Conservation (phyloP, 1,284 basidiomycete genomes). For the Ustilago nuda region DNA sequence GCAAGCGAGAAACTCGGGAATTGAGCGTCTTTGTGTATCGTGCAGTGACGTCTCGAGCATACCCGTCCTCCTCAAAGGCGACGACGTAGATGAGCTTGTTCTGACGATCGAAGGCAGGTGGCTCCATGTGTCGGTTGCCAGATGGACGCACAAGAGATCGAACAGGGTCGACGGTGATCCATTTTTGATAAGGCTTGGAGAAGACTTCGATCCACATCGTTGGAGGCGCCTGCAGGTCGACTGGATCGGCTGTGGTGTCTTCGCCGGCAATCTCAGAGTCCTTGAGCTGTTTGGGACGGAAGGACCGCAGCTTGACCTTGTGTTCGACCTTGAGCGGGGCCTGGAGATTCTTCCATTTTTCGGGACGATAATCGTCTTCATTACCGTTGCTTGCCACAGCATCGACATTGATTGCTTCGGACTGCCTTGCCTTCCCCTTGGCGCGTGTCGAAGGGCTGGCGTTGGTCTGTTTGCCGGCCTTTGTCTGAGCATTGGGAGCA, state of each 20-base stretch:
- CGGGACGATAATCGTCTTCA: slow-evolving; percentile 43
- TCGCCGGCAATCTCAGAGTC: slow-evolving; percentile 48
- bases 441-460: slow-evolving; percentile 9
- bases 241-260: slow-evolving; percentile 63
- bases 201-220: slow-evolving; percentile 98
- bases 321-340: slow-evolving; percentile 52
- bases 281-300: slow-evolving; percentile 52
- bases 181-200: slow-evolving; percentile 87
- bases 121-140: slow-evolving; percentile 77
- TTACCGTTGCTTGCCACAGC: slow-evolving; percentile 6
- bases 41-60: slow-evolving; percentile 73
- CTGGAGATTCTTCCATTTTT: slow-evolving; percentile 51
- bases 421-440: slow-evolving; percentile 38
- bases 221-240: slow-evolving; percentile 75
- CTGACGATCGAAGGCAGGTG: slow-evolving; percentile 74
- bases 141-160: slow-evolving; percentile 71
- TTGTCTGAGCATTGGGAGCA: neutral
- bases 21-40: slow-evolving; percentile 81
- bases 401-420: slow-evolving; percentile 12
- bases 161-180: slow-evolving; percentile 93
- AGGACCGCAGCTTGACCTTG: slow-evolving; percentile 50
- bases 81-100: slow-evolving; percentile 94
- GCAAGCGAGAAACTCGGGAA: slow-evolving; percentile 83
- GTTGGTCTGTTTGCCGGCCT: neutral
- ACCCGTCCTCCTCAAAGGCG: slow-evolving; percentile 85